Conservation (phyloP, 495 filamentous ascomycete species). For the Haplographium delicatum region DNA sequence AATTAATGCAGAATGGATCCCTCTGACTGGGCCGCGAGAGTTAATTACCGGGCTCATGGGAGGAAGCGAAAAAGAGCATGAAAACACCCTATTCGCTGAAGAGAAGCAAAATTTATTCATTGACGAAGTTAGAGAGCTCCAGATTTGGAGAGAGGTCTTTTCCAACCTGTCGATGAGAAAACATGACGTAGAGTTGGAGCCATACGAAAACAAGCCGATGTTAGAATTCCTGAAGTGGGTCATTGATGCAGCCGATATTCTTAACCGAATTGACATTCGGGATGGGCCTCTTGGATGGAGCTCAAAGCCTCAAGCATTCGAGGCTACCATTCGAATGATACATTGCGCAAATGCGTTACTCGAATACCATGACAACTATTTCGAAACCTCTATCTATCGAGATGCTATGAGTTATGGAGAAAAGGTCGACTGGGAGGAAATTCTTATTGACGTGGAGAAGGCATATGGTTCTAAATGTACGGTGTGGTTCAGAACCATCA, state of each 20-base stretch:
- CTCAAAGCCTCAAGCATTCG: constrained; percentile 65
- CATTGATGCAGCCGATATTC: constrained; percentile 44
- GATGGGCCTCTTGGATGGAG: constrained; percentile 72
- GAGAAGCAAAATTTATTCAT: constrained; percentile 91
- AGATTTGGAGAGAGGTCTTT: constrained; percentile 46
- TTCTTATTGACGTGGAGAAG: too few relatives aligned
- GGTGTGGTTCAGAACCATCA: too few relatives aligned
- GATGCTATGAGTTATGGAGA: too few relatives aligned
- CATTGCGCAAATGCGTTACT: constrained; percentile 33
- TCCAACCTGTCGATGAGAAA: constrained; percentile 34
- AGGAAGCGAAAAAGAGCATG: too few relatives aligned
- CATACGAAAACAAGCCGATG: neutral
- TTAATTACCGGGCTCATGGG: too few relatives aligned
- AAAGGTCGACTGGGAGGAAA: too few relatives aligned
- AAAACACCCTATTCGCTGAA: constrained; percentile 71
- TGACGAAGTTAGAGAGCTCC: constrained; percentile 67
- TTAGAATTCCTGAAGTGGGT: constrained; percentile 45
- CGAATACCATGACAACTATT: neutral
- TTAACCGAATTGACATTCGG: constrained; percentile 36
- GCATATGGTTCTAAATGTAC: too few relatives aligned
- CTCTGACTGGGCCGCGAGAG: too few relatives aligned
- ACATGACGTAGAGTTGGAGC: constrained; percentile 15
- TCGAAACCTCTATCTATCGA: neutral
- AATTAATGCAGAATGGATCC: too few relatives aligned
- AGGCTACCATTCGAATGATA: constrained; percentile 56